These are phyloP conservation scores for Scheffersomyces amazonensis DNA, from an alignment of 805 yeast species.

Conservation along the genomic window DNA sequence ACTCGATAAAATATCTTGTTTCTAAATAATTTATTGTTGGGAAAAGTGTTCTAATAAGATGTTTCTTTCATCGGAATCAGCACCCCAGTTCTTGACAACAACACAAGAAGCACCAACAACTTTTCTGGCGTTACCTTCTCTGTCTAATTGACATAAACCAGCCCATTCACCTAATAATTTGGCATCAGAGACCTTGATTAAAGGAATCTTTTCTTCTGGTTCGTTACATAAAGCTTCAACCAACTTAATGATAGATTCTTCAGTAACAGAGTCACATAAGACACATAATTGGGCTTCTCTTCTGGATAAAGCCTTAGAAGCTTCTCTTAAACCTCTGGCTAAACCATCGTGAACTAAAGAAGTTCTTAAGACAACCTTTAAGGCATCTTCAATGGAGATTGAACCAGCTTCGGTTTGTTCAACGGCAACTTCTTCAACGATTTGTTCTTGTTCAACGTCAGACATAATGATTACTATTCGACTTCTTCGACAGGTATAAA, in stretches of 20 bases:
- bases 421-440: conserved; percentile 78
- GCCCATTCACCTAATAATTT: conserved; percentile 99
- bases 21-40: conserved; percentile 58
- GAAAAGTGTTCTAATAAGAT: conserved; percentile 95
- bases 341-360: conserved; percentile 98
- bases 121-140: conserved; percentile 99
- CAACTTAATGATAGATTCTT: conserved; percentile 92
- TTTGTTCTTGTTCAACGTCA: conserved; percentile 89
- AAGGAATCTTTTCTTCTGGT: conserved; percentile 93
- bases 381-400: conserved; percentile 96
- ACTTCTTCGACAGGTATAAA: conserved; percentile 68
- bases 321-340: conserved; percentile 99
- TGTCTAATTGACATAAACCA: conserved; percentile 98
- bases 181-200: conserved; percentile 99
- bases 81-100: conserved; percentile 99
- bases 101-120: conserved; percentile 99
- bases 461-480: conserved; percentile 58
- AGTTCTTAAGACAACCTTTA: conserved; percentile 96
- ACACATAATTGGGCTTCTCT: conserved; percentile 98
- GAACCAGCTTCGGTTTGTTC: conserved; percentile 86
- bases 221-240: conserved; percentile 99
- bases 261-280: conserved; percentile 97
- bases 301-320: conserved; percentile 96
- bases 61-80: conserved; percentile 95
- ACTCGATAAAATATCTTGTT: too few species aligned